phyloP scores from a whole-genome alignment of 2,329 filamentous ascomycete genomes.

The Arthrinium phaeospermum region DNA sequence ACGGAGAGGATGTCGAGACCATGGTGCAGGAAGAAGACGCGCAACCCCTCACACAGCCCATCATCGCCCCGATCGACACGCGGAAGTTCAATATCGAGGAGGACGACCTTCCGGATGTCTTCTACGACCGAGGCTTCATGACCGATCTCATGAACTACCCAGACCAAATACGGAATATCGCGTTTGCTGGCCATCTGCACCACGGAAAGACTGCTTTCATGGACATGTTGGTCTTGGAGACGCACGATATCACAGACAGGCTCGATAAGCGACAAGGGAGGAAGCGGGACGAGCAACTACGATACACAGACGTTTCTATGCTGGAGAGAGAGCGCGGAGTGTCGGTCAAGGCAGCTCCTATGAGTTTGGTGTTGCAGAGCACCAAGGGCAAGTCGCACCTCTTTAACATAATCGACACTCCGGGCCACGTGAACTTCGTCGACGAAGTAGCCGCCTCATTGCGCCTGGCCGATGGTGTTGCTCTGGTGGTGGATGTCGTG shows the following conservation, averaged over 20 bases:
- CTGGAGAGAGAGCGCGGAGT: constrained; percentile 88
- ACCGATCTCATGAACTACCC: constrained; percentile 95
- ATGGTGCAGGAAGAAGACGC: constrained; percentile 97
- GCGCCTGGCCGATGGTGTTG: constrained; percentile 87
- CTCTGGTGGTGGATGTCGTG: constrained; percentile 92
- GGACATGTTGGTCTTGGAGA: constrained; percentile 97
- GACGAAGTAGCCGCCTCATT: constrained; percentile 92
- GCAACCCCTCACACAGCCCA: constrained; percentile 88
- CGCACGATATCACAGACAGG: constrained; percentile 82
- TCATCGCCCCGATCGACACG: constrained; percentile 88
- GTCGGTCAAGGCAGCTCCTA: constrained; percentile 91
- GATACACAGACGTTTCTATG: constrained; percentile 92
- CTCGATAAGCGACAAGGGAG: constrained; percentile 82
- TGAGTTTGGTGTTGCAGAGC: constrained; percentile 88
- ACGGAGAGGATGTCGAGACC: constrained; percentile 92
- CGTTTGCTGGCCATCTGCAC: constrained; percentile 89
- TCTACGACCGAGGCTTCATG: constrained; percentile 91
- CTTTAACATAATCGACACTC: constrained; percentile 93
- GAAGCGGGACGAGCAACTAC: constrained; percentile 84
- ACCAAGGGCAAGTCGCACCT: constrained; percentile 94
- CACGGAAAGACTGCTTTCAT: constrained; percentile 98
- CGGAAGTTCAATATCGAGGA: constrained; percentile 98
- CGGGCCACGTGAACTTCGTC: constrained; percentile 97
- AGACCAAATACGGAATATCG: constrained; percentile 91
- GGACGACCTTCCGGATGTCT: constrained; percentile 84